Evolutionary conservation across 1,284 basidiomycete species (phyloP), one percentile per base, ranked within the genome.

Genomic region (Tremellales sp.): DNA sequence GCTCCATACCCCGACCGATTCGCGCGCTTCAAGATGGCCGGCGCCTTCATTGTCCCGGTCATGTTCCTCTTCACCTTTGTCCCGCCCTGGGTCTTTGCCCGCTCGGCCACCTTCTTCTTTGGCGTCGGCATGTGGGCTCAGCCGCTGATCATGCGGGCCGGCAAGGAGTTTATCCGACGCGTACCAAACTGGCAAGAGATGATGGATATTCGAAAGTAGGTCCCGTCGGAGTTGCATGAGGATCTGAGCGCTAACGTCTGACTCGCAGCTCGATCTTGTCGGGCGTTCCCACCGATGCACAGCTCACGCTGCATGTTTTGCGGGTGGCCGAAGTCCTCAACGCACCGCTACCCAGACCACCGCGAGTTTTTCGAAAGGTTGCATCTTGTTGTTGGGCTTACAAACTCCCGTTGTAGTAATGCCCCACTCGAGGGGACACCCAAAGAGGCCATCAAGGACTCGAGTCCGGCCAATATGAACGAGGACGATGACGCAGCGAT

Each of bases 241-340:
- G 21, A n/a, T n/a, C n/a, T n/a, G n/a, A n/a, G n/a, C n/a, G n/a
- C n/a, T n/a, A n/a, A n/a, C n/a, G n/a, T n/a, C 31, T 22, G 10
- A 33, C 19, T n/a, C 10, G 10, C 40, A 78, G 76, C 63, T 76
- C 76, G 3, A 55, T 81, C 31, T 61, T 80, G 14, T 74, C 70
- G 19, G 73, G 77, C 9, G 78, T 79, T 0, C 80, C 80, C 3
- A 81, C 79, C 38, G 77, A 81, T 52, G 77, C 78, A 4, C 80
- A 81, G 53, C 71, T 81, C 32, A 77, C 77, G 0, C 63, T 81
- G 4, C 77, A 79, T 26, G 60, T 81, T 25, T 63, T 80, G 3
- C 73, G 79, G 13, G 73, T 79, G 24, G 75, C 72, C 5, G 78
- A 80, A 54, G 68, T 67, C 0, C 50, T 65, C 28, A 39, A 56